Base-by-base conservation (phyloP, 2,329 filamentous ascomycete species). In the Pseudopyrenochaeta lycopersici region DNA sequence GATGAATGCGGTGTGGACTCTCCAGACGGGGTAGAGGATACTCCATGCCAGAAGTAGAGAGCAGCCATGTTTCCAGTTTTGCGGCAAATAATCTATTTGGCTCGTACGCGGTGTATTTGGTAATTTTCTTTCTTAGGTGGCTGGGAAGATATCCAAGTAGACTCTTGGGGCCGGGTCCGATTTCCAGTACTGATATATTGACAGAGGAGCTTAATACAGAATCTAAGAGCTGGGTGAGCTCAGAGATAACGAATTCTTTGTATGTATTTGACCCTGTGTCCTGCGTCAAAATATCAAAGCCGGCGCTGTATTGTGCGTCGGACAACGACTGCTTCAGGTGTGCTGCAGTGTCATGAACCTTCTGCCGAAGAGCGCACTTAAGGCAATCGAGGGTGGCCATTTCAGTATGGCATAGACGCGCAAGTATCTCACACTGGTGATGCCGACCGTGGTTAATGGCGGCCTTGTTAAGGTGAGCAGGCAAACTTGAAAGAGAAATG, bases 121-220 rank as follows among this genome's bases (percentile, higher is more conserved):
- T 74, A 51, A 88, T 68, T 41, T 77, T 82, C 4, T 58, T 62
- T 69, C 77, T 80, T 32, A 81, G 43, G 56, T 23, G 27, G 7
- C 29, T 12, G 2, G 85, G 82, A 15, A 88, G 72, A 63, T 77
- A 45, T 49, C 73, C 81, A 42, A 88, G 74, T 6, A 88, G 62
- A 60, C 78, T 87, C 67, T 80, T 76, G 0, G 83, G 80, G 7
- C 86, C 86, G 0, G 86, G 84, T 58, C 84, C 84, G 44, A 88
- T 82, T 61, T 88, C 86, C 5, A 88, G 76, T 14, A 81, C 78
- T 3, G 85, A 86, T 55, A 88, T 70, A 11, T 63, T 41, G 21
- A 5, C 44, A 27, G 75, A 77, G 5, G 79, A 80, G 31, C 72
- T 63, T 58, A 81, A 67, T 30, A 84, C 72, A 49, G 77, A 61